Percentiles rank a stretch among this genome's conserved stretches.
Conservation (phyloP, 179 eudicot genomes). For the Amaranthus tricolor region DNA sequence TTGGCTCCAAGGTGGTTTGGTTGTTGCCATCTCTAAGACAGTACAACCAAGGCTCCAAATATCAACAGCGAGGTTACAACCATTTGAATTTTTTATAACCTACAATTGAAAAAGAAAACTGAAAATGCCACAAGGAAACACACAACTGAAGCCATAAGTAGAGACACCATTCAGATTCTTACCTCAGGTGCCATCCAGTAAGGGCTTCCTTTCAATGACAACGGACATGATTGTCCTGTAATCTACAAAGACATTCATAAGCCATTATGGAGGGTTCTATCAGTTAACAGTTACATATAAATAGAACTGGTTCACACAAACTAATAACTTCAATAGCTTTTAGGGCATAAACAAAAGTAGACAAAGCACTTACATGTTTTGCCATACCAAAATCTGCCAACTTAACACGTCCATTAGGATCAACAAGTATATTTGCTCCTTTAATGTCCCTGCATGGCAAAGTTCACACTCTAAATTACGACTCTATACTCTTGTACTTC, state of each 20-base stretch:
- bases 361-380: slow-evolving; percentile 74
- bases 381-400: slow-evolving; percentile 99
- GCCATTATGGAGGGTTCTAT: slow-evolving; percentile 10
- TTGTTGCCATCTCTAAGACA: slow-evolving; percentile 88
- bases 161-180: slow-evolving; percentile 23
- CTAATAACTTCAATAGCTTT: slow-evolving; percentile 4
- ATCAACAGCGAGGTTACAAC: slow-evolving; percentile 82
- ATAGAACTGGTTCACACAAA: neutral
- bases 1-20: slow-evolving; percentile 98
- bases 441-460: slow-evolving; percentile 71
- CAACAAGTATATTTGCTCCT: slow-evolving; percentile 97
- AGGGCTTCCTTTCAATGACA: slow-evolving; percentile 95
- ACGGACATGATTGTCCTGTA: slow-evolving; percentile 81
- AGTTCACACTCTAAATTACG: slow-evolving; percentile 1
- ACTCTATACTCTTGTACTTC: neutral
- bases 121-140: slow-evolving; percentile 5
- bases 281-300: slow-evolving; percentile 1
- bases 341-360: neutral
- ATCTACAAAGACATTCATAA: slow-evolving; percentile 48
- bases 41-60: slow-evolving; percentile 99
- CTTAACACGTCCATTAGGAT: slow-evolving; percentile 88
- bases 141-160: neutral
- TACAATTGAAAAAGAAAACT: slow-evolving; percentile 29
- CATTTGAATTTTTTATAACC: slow-evolving; percentile 80
- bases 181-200: slow-evolving; percentile 99